phyloP scores from a whole-genome alignment of 768 basidiomycete genomes.

The Filobasidium wieringae region DNA sequence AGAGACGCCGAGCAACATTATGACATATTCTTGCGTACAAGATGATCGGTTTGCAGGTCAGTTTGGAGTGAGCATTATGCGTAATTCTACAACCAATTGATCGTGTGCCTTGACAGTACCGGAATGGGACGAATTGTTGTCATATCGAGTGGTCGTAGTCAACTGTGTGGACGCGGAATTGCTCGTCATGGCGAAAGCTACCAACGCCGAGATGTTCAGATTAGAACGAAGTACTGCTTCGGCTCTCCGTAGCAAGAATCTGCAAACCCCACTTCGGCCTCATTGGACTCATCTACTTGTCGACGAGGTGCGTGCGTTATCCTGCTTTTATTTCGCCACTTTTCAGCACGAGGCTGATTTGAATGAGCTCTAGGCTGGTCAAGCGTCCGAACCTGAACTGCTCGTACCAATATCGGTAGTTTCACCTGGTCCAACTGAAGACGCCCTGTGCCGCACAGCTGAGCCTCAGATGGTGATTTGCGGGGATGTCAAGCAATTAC shows the following conservation, averaged over 20 bases:
- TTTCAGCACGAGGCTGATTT: background rate
- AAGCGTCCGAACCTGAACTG: constrained; percentile 38
- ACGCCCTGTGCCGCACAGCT: background rate
- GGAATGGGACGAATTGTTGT: constrained; percentile 18
- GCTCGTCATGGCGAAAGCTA: constrained; percentile 23
- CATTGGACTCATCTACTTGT: constrained; percentile 40
- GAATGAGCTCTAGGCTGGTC: constrained; percentile 30
- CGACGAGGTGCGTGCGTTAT: constrained; percentile 30
- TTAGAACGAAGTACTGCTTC: constrained; percentile 15
- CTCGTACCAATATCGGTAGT: constrained; percentile 31
- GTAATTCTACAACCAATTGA: background rate
- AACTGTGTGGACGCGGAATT: constrained; percentile 32
- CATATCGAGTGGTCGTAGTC: constrained; percentile 32
- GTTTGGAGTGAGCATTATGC: background rate
- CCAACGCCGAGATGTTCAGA: constrained; percentile 28
- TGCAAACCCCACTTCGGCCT: background rate
- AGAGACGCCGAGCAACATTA: constrained; percentile 29
- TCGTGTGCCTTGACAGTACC: constrained; percentile 7
- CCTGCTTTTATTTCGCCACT: background rate
- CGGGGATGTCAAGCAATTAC: constrained; percentile 38
- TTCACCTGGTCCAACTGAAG: constrained; percentile 6
- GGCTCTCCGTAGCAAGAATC: constrained; percentile 15
- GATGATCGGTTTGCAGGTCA: constrained; percentile 22
- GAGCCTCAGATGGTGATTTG: constrained; percentile 30
- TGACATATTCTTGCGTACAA: constrained; percentile 23